phyloP scores from a whole-genome alignment of 805 yeast species.

The Kodamaea laetipori region DNA sequence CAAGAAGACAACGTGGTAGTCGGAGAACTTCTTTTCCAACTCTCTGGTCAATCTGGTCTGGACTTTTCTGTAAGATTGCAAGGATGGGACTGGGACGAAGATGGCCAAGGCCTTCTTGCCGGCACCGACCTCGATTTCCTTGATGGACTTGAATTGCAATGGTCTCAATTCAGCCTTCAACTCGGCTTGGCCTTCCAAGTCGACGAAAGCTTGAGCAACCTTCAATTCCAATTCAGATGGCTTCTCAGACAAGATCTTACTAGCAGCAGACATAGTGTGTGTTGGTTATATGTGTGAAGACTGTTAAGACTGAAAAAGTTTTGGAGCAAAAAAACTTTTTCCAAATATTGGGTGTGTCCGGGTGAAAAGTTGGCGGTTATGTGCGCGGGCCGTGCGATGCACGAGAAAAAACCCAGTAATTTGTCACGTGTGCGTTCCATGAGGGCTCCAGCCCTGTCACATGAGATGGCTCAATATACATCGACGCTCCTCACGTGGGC shows the following conservation, averaged over 20 bases:
- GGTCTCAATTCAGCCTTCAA: constrained; percentile 98
- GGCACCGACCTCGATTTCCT: constrained; percentile 96
- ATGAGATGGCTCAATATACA: not conserved
- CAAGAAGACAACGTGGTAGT: constrained; percentile 98
- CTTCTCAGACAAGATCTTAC: constrained; percentile 90
- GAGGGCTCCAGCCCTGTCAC: constrained; percentile 10
- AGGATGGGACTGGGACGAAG: constrained; percentile 97
- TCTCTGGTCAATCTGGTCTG: constrained; percentile 98
- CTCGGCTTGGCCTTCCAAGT: constrained; percentile 95
- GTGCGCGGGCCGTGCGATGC: not conserved
- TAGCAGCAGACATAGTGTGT: constrained; percentile 87
- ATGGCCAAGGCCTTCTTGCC: constrained; percentile 98
- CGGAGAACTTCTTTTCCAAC: constrained; percentile 99
- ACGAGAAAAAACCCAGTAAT: not conserved
- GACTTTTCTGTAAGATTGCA: constrained; percentile 92
- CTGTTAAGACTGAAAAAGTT: constrained; percentile 12
- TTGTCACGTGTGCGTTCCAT: not conserved
- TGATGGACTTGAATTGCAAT: constrained; percentile 97
- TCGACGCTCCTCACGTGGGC: not conserved
- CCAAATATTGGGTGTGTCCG: constrained; percentile 2
- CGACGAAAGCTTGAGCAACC: constrained; percentile 98
- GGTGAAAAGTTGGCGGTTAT: constrained; percentile 2
- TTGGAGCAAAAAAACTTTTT: constrained; percentile 15
- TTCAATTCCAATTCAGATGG: constrained; percentile 99
- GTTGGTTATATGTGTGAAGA: constrained; percentile 14